Evolutionary conservation across 2,329 filamentous ascomycete species (phyloP), one percentile per base, ranked within the genome.

Genomic region (Cryphonectria radicalis): DNA sequence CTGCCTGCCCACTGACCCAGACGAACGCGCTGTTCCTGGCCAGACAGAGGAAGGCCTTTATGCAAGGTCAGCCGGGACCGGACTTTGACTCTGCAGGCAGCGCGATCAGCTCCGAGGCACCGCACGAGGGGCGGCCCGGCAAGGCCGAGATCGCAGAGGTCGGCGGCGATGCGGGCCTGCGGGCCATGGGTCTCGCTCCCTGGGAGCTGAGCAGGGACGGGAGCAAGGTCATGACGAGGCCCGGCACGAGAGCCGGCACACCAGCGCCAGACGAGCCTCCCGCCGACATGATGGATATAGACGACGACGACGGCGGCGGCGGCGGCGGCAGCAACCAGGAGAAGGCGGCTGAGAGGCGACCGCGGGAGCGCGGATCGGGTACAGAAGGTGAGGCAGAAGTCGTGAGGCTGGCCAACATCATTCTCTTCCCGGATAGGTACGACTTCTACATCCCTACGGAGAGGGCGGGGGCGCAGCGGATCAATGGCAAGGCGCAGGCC

Each of bases 21-120:
- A 88, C 85, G 32, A 88, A 87, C 76, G 87, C 86, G 2, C 80
- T 89, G 8, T 89, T 88, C 76, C 83, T 89, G 3, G 86, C 86
- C 0, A 84, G 87, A 10, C 87, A 89, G 79, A 83, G 87, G 70
- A 88, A 88, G 77, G 86, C 87, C 3, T 89, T 89, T 74, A 80
- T 85, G 69, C 82, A 85, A 28, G 87, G 87, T 4, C 85, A 88
- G 64, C 85, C 86, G 1, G 84, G 83, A 0, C 87, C 86, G 0
- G 87, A 89, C 75, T 89, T 89, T 73, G 87, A 88, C 79, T 84
- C 85, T 1, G 85, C 84, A 0, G 86, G 86, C 0, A 82, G 82
- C 13, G 84, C 84, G 0, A 80, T 87, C 4, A 83, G 85, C 67
- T 85, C 80, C 75, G 87, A 89, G 76, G 85, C 86, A 28, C 82